Evolutionary conservation across 1,284 basidiomycete genomes (phyloP).

Genomic region (Retiboletus flavoniger): DNA sequence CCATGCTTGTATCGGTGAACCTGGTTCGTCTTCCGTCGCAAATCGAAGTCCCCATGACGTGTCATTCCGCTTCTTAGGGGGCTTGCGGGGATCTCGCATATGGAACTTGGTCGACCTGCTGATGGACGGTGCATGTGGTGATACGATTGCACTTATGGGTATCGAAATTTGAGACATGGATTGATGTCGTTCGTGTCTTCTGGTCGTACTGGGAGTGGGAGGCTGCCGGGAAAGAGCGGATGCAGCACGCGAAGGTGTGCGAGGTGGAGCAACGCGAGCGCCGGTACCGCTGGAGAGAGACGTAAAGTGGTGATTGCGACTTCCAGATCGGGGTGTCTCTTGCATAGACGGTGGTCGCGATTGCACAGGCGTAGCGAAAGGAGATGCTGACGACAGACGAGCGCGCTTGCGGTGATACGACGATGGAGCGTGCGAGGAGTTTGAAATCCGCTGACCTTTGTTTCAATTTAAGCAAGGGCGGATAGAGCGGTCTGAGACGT

Average conservation of each 20-base stretch:
- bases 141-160: conserved; percentile 70
- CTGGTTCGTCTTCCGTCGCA: conserved; percentile 51
- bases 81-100: conserved; percentile 75
- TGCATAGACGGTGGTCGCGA: conserved; percentile 38
- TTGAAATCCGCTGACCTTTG: conserved; percentile 36
- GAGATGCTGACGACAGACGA: conserved; percentile 51
- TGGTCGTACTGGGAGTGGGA: conserved; percentile 26
- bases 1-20: conserved; percentile 71
- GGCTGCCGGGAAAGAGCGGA: conserved; percentile 39
- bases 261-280: conserved; percentile 34
- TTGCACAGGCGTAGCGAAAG: conserved; percentile 32
- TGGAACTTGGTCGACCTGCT: conserved; percentile 57
- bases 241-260: conserved; percentile 38
- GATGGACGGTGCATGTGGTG: conserved; percentile 72
- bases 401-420: conserved; percentile 69
- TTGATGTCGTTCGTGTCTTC: conserved; percentile 41
- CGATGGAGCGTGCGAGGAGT: conserved; percentile 56
- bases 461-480: conserved; percentile 25
- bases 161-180: conserved; percentile 68
- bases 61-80: conserved; percentile 48
- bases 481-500: conserved; percentile 23
- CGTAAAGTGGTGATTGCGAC: conserved; percentile 39
- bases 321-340: conserved; percentile 31
- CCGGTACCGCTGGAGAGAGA: conserved; percentile 58
- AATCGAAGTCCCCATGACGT: conserved; percentile 63